Evolutionary conservation across 2,329 filamentous ascomycete genomes (phyloP), one percentile per base, ranked within the genome.

Genomic region (Ascocoryne sarcoides): DNA sequence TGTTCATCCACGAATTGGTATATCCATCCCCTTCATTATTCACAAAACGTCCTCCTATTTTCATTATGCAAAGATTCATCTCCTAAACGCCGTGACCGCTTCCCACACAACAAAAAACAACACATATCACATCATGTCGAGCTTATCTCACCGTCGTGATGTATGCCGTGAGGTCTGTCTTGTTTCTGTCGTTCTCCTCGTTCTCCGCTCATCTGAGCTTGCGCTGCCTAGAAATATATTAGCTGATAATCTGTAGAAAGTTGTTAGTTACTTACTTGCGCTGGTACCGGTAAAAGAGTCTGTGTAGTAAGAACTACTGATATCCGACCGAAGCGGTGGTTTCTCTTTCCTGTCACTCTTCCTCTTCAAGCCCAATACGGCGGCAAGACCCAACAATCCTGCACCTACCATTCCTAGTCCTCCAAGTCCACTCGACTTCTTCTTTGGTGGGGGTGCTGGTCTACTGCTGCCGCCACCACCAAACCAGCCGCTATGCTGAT

Each of bases 401-500:
- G 55, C 54, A 15, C 53, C 54, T 29, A 60, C 49, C 28, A 76
- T 58, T 19, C 73, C 72, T 15, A 79, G 53, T 66, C 73, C 73
- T 48, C 68, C 69, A 15, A 64, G 59, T 15, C 72, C 69, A 48
- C 63, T 67, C 46, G 65, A 66, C 64, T 72, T 75, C 61, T 77
- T 73, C 46, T 64, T 65, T 30, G 57, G 48, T 39, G 61, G 55
- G 40, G 64, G 57, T 54, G 53, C 60, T 51, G 50, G 68, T 50
- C 70, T 65, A 28, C 69, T 67, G 19, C 69, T 64, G 23, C 66
- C 63, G 17, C 68, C 75, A 26, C 66, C 63, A 17, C 68, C 75
- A 40, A 75, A 77, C 70, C 76, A 81, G 33, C 69, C 71, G 37
- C 66, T 62, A 52, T 68, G 65, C 39, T 44, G 44, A 19, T 53